Percentiles rank a stretch among this genome's conserved stretches.
phyloP scores from a whole-genome alignment of 495 filamentous ascomycete species.

The Podospora appendiculata region DNA sequence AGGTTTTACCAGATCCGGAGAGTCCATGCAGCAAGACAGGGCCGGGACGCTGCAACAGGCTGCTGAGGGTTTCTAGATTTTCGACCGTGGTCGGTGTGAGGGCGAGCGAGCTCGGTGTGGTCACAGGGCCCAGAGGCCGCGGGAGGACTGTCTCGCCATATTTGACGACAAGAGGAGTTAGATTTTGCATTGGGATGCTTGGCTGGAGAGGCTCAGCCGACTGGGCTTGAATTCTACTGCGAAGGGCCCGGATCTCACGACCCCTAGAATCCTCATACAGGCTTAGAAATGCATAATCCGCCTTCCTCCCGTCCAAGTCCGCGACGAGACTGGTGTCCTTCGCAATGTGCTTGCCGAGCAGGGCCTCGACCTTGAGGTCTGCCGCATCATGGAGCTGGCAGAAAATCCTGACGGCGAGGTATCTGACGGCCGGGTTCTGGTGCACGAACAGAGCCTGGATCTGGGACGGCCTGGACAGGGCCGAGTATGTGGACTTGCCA shows the following conservation, averaged over 20 bases:
- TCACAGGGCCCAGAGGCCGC: constrained; percentile 45
- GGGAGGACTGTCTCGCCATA: constrained; percentile 62
- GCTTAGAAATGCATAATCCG: constrained; percentile 80
- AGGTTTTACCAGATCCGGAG: constrained; percentile 86
- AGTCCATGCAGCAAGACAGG: constrained; percentile 78
- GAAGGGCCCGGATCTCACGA: constrained; percentile 29
- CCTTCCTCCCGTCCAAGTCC: constrained; percentile 63
- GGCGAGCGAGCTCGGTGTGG: constrained; percentile 49
- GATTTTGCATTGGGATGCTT: constrained; percentile 21
- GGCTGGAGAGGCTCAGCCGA: constrained; percentile 11
- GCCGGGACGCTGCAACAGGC: constrained; percentile 51
- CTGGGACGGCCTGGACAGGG: constrained; percentile 53
- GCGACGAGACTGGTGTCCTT: constrained; percentile 51
- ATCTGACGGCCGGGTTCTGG: constrained; percentile 53
- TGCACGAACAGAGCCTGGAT: constrained; percentile 63
- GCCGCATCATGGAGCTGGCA: constrained; percentile 72
- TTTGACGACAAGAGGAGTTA: constrained; percentile 34
- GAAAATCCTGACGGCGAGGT: constrained; percentile 72
- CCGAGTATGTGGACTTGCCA: constrained; percentile 57
- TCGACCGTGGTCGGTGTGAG: constrained; percentile 59
- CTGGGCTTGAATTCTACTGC: constrained; percentile 28
- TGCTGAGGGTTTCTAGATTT: constrained; percentile 64
- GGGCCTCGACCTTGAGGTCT: constrained; percentile 64
- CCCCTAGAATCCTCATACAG: constrained; percentile 65
- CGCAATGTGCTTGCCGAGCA: constrained; percentile 57